Conservation (phyloP, 345 rosid species). For the Eucalyptus erythrocorys region DNA sequence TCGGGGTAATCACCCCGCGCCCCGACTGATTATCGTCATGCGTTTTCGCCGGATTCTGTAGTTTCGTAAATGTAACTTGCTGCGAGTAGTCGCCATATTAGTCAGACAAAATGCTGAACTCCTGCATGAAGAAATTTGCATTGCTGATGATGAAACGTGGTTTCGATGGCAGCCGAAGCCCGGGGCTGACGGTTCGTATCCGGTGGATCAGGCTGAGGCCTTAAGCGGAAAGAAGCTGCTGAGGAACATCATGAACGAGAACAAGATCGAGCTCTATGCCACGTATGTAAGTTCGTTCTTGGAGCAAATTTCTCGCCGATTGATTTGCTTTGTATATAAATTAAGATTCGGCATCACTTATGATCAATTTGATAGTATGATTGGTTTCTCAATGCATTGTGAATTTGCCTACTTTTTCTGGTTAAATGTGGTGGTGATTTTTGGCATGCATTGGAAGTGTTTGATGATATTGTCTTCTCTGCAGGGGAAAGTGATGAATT, state of each 20-base stretch:
- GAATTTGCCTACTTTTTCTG: background rate
- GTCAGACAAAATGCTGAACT: background rate
- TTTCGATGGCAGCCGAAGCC: constrained; percentile 50
- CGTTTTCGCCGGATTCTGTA: background rate
- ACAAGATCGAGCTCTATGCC: constrained; percentile 79
- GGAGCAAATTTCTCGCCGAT: background rate
- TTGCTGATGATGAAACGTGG: background rate
- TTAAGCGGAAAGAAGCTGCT: constrained; percentile 74
- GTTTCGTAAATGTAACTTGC: background rate
- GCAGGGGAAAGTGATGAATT: constrained; percentile 93
- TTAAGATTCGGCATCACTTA: background rate
- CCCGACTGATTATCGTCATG: background rate
- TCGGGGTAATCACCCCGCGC: constrained; percentile 26
- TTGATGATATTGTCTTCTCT: background rate
- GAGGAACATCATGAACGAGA: constrained; percentile 71
- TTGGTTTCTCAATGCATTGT: background rate
- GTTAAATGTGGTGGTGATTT: background rate
- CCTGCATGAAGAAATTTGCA: background rate
- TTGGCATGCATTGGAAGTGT: background rate
- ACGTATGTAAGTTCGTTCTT: constrained; percentile 45
- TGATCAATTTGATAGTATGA: background rate
- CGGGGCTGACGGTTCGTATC: constrained; percentile 49
- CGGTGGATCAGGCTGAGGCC: constrained; percentile 49
- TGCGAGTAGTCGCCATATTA: background rate
- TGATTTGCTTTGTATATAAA: background rate